Evolutionary conservation across 345 rosid genomes (phyloP).

Genomic region (Schrenkiella parvula): DNA sequence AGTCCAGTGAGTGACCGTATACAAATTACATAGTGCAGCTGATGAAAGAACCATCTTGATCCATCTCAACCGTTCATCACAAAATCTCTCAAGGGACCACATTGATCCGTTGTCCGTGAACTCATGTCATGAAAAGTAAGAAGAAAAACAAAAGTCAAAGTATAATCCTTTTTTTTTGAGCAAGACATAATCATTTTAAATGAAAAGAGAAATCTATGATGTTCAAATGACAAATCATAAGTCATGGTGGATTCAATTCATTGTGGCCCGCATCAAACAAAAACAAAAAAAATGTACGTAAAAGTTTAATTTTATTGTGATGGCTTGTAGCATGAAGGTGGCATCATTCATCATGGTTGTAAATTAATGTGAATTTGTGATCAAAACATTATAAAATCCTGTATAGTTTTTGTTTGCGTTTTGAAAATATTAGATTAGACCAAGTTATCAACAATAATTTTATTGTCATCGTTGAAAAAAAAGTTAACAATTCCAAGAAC

Average conservation of each 20-base stretch:
- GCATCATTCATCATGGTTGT: too few relatives aligned
- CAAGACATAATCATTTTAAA: neutral
- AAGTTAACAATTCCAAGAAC: too few relatives aligned
- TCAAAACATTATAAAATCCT: neutral
- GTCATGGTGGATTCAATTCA: neutral
- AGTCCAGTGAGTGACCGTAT: constrained; percentile 17
- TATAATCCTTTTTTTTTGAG: neutral
- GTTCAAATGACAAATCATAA: neutral
- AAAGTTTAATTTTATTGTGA: neutral
- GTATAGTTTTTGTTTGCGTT: neutral
- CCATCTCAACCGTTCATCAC: constrained; percentile 21
- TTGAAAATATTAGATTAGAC: too few relatives aligned
- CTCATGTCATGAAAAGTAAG: constrained; percentile 7
- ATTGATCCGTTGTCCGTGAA: constrained; percentile 26
- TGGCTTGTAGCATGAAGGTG: constrained; percentile 8
- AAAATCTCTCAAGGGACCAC: constrained; percentile 24
- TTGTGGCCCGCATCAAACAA: neutral
- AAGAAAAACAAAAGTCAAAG: constrained; percentile 7
- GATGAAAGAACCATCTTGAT: constrained; percentile 3
- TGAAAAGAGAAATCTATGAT: neutral
- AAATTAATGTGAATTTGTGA: neutral
- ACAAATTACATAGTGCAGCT: constrained; percentile 17
- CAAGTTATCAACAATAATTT: too few relatives aligned
- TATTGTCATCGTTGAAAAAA: too few relatives aligned
- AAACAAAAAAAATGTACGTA: neutral